Conservation (phyloP, 306 rosid genomes). For the Castanopsis chinensis region DNA sequence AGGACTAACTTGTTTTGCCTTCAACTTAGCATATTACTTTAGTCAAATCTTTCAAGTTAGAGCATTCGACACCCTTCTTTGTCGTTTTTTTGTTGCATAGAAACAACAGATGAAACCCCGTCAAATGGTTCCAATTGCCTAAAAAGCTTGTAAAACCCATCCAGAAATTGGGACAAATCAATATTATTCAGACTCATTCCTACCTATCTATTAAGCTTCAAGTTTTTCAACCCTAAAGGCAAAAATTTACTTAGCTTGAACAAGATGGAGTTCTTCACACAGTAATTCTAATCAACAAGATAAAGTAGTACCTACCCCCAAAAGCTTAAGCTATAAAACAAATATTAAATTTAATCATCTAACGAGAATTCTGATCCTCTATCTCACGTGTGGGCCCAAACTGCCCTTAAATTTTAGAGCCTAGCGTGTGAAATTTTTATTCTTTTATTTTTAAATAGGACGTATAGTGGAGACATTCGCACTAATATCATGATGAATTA, state of each 20-base stretch:
- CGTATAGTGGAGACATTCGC: too few species aligned
- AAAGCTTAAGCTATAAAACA: too few species aligned
- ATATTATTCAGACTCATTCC: background rate
- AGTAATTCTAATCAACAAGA: background rate
- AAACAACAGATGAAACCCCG: background rate
- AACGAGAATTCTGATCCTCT: too few species aligned
- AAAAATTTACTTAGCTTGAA: background rate
- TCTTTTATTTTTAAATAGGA: too few species aligned
- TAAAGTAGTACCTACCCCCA: background rate
- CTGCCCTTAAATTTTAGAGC: too few species aligned
- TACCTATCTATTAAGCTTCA: background rate
- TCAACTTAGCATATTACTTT: background rate
- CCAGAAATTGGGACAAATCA: background rate
- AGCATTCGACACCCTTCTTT: background rate
- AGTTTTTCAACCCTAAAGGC: background rate
- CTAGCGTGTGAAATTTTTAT: too few species aligned
- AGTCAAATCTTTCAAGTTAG: background rate
- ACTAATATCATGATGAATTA: too few species aligned
- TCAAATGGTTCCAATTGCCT: background rate
- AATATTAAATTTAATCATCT: too few species aligned
- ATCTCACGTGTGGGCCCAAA: too few species aligned
- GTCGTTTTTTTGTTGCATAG: background rate
- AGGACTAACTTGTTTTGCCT: background rate
- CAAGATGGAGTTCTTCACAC: background rate
- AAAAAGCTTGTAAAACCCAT: background rate